Evolutionary conservation across 2,329 filamentous ascomycete species (phyloP).

Genomic region (Dothideomycetes sp.): DNA sequence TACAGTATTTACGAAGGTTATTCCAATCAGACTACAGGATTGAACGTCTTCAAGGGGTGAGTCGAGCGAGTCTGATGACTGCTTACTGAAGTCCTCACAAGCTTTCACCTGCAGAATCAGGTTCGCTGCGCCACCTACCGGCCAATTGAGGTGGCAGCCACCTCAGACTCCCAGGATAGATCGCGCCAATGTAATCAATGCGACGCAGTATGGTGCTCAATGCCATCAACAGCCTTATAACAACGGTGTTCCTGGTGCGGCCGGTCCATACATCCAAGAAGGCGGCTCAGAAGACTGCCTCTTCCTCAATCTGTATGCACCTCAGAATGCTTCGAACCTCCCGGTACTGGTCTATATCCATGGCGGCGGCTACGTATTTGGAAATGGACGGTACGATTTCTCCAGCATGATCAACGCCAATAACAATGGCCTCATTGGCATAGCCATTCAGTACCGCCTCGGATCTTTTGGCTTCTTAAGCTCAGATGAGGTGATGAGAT

Average conservation of each 20-base stretch:
- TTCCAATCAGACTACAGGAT: no score
- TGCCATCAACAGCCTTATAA: conserved; percentile 14
- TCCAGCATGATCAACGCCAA: conserved; percentile 34
- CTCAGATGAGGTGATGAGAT: conserved; percentile 23
- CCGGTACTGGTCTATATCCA: conserved; percentile 30
- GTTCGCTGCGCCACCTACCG: no score
- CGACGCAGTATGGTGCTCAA: conserved; percentile 6
- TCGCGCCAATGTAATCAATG: conserved; percentile 11
- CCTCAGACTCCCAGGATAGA: conserved; percentile 13
- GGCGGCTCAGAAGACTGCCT: conserved; percentile 24
- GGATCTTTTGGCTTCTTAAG: conserved; percentile 34
- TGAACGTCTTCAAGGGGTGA: no score
- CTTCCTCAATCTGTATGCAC: conserved; percentile 25
- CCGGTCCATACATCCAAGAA: conserved; percentile 7
- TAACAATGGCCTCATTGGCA: conserved; percentile 35
- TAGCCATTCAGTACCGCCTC: conserved; percentile 41
- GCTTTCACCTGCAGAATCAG: no score
- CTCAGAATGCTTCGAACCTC: conserved; percentile 21
- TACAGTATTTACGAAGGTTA: no score
- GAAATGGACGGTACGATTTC: conserved; percentile 26
- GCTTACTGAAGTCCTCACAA: no score
- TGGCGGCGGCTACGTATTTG: conserved; percentile 26
- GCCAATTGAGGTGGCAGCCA: no score
- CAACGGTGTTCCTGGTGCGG: not conserved
- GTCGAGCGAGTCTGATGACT: no score